Evolutionary conservation across 495 filamentous ascomycete species (phyloP), one percentile per base, ranked within the genome.

Genomic region (Aspergillus bridgeri): DNA sequence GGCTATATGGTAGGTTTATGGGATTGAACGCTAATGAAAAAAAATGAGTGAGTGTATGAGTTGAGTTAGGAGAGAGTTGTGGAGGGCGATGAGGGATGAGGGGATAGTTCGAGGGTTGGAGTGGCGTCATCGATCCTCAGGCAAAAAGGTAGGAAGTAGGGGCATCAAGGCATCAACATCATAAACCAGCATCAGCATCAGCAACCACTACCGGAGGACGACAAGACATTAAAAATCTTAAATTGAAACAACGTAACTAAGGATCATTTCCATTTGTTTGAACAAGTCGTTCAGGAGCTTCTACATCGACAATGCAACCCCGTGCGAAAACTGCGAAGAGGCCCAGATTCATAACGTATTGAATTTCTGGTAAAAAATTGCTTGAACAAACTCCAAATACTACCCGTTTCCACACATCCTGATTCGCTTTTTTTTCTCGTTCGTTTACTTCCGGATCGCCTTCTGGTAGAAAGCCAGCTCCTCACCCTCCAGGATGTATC

Each of bases 391-490:
- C 75, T 75, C 75, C 75, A 69, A 75, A 38, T 69, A 69, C 69
- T 71, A 68, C 67, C 74, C 67, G 69, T 68, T 61, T 72, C 33
- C 33, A 38, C 33, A 67, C 69, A 73, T 59, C 57, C 62, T 63
- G 58, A 61, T 62, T 65, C 67, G 65, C 60, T 71, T 74, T 69
- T 69, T 65, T 64, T 69, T 68, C 67, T 67, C 83, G 27, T 24
- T 38, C 29, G 51, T 33, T 83, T 97, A 98, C 86, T 94, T 97
- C 86, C 93, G 88, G 78, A 98, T 88, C 76, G 89, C 92, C 80
- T 86, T 86, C 86, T 94, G 91, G 89, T 99, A 99, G 90, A 99
- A 99, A 76, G 90, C 89, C 66, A 99, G 81, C 86, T 99, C 94
- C 71, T 99, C 94, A 65, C 94, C 94, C 88, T 99, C 94, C 60